Evolutionary conservation across 2,329 filamentous ascomycete genomes (phyloP).

Genomic region (Clonostachys rosea): DNA sequence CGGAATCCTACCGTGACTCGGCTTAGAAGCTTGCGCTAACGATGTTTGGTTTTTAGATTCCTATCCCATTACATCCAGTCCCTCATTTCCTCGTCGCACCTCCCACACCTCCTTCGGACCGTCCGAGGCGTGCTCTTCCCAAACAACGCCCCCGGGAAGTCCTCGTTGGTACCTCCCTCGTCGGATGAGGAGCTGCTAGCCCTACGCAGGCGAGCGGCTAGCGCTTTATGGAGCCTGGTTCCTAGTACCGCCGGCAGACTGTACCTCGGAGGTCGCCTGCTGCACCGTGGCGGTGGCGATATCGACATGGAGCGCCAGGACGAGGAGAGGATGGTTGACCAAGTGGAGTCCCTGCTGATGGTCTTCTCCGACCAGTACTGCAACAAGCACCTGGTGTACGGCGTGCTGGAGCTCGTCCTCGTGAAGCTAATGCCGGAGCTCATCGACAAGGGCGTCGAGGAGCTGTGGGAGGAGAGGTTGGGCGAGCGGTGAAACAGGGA

Average conservation of each 20-base stretch:
- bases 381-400: constrained; percentile 88
- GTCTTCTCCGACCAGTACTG: constrained; percentile 79
- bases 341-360: constrained; percentile 65
- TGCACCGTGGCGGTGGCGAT: constrained; percentile 11
- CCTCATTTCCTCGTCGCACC: constrained; percentile 57
- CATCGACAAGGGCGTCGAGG: constrained; percentile 63
- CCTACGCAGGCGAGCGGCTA: constrained; percentile 65
- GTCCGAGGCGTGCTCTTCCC: constrained; percentile 81
- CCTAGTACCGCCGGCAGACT: constrained; percentile 41
- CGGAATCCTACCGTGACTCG: no score
- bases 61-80: constrained; percentile 52
- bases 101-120: constrained; percentile 64
- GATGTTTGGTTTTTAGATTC: constrained; percentile 35
- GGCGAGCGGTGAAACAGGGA: constrained; percentile 10
- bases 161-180: constrained; percentile 55
- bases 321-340: constrained; percentile 44
- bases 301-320: constrained; percentile 21
- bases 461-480: constrained; percentile 71
- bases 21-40: no score
- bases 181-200: constrained; percentile 53
- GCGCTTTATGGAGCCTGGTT: constrained; percentile 45
- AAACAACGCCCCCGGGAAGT: constrained; percentile 69
- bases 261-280: constrained; percentile 40
- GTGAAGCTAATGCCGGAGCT: constrained; percentile 82
- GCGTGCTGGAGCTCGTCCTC: constrained; percentile 76